Base-by-base conservation (phyloP, 768 basidiomycete species). In the Holtermanniella nyarrowii region DNA sequence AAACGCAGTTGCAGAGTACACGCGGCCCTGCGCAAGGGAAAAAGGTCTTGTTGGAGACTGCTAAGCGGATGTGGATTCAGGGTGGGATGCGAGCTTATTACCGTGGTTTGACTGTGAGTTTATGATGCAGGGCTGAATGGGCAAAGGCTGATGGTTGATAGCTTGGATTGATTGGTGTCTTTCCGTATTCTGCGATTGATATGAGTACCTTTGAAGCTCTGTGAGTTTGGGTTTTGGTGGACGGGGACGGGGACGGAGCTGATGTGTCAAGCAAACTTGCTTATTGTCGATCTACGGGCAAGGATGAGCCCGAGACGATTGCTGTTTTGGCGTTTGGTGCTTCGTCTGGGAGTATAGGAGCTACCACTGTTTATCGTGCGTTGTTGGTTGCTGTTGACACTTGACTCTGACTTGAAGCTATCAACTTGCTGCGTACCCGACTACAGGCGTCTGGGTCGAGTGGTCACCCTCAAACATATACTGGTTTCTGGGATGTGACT, bases 1-100 rank as follows among this genome's bases (percentile, higher is more conserved):
- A 99, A 83, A 97, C 93, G 0, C 87, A 95, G 80, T 87, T 96
- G 81, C 96, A 96, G 88, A 93, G 89, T 68, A 84, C 79, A 56
- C 53, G 51, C 26, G 80, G 60, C 76, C 78, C 54, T n/a, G 60
- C 61, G 41, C 53, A 59, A 46, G 70, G 72, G 12, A 70, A 69
- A 53, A 61, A 57, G 3, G 71, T 90, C 52, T 63, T 74, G 37
- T 49, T 77, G 11, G 72, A 74, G 26, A 86, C 89, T 4, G 81
- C 81, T 14, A 79, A 78, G 48, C 79, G 80, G 53, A 76, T 96
- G 55, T 95, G 87, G 84, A 68, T 70, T 40, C 72, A 86, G 13
- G 90, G 91, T 21, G 84, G 87, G 20, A 50, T 87, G 18, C 78
- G 82, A 57, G 83, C 87, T 31, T 97, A 84, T 67, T 99, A 97